Percentiles rank a stretch among this genome's conserved stretches.
These are phyloP conservation scores for Phaeosphaeria sp. DNA, from an alignment of 2,329 filamentous ascomycete species.

Conservation along the genomic window DNA sequence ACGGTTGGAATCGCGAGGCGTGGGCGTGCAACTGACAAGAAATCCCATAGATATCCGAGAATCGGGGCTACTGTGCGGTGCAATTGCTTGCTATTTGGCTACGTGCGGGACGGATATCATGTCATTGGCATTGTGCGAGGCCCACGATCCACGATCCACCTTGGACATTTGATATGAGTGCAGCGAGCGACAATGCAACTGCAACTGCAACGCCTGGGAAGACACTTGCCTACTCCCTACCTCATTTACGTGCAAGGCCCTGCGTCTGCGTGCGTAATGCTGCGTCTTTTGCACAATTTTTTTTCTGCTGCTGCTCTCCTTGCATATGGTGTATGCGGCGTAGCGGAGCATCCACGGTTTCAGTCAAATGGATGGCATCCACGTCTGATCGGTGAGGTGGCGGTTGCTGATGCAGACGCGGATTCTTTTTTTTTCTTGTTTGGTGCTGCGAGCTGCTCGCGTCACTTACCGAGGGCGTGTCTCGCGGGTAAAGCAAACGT, in stretches of 20 bases:
- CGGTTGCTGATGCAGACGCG: neutral
- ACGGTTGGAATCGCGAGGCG: neutral
- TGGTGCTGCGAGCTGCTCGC: neutral
- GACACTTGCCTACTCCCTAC: neutral
- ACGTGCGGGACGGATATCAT: neutral
- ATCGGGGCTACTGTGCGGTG: neutral
- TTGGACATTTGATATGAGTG: neutral
- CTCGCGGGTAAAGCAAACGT: conserved; percentile 20
- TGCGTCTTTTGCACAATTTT: neutral
- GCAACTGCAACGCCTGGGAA: neutral
- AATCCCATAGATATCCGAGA: neutral
- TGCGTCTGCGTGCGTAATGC: neutral
- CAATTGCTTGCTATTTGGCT: neutral
- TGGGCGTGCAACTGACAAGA: too few relatives aligned
- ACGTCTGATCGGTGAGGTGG: neutral
- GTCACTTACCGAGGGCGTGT: conserved; percentile 23
- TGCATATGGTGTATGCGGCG: neutral
- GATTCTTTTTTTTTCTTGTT: neutral
- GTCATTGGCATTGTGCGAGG: neutral
- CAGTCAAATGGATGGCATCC: neutral
- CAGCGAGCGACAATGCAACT: neutral
- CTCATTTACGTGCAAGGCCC: neutral
- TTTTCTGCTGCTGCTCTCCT: neutral
- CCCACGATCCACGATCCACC: too few relatives aligned
- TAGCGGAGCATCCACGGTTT: neutral